phyloP scores from a whole-genome alignment of 495 filamentous ascomycete genomes.

The Penicillium arizonense region DNA sequence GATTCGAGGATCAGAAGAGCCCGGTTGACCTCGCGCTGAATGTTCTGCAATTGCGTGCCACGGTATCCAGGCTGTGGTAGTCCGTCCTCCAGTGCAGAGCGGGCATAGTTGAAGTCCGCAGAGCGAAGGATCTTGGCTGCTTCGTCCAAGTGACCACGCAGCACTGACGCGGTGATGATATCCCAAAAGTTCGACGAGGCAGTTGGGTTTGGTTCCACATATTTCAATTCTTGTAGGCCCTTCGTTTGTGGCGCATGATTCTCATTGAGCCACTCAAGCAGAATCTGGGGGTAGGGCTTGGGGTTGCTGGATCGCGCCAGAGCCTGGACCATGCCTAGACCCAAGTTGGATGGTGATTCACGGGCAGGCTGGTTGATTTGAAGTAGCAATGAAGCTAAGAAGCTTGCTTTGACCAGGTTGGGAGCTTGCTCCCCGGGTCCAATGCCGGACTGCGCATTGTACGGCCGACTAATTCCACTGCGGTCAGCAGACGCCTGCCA shows the following conservation, averaged over 20 bases:
- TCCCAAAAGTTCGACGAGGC: slow-evolving; percentile 79
- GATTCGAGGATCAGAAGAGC: slow-evolving; percentile 63
- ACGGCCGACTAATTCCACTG: slow-evolving; percentile 44
- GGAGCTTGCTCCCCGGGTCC: slow-evolving; percentile 61
- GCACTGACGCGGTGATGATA: slow-evolving; percentile 59
- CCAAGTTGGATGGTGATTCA: slow-evolving; percentile 22
- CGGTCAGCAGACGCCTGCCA: slow-evolving; percentile 56
- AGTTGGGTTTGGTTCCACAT: slow-evolving; percentile 65
- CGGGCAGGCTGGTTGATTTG: slow-evolving; percentile 69
- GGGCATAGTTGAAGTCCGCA: slow-evolving; percentile 73
- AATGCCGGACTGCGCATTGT: slow-evolving; percentile 49
- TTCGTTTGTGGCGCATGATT: slow-evolving; percentile 62
- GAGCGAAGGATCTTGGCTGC: slow-evolving; percentile 61
- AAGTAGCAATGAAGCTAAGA: slow-evolving; percentile 67
- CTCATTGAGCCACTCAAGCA: slow-evolving; percentile 75
- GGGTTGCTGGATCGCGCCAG: slow-evolving; percentile 36
- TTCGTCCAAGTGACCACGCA: slow-evolving; percentile 68
- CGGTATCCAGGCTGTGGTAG: slow-evolving; percentile 62
- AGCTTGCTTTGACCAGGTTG: slow-evolving; percentile 67
- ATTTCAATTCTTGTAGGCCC: slow-evolving; percentile 58
- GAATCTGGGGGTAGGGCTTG: slow-evolving; percentile 63
- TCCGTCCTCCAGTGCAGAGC: slow-evolving; percentile 55
- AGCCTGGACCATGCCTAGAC: slow-evolving; percentile 31
- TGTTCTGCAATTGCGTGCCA: slow-evolving; percentile 67
- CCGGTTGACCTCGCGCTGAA: slow-evolving; percentile 64